A percentile compares a stretch with the other conserved stretches of the same genome.
Evolutionary conservation across 495 filamentous ascomycete genomes (phyloP).

Genomic region (Penicillium pulvis): DNA sequence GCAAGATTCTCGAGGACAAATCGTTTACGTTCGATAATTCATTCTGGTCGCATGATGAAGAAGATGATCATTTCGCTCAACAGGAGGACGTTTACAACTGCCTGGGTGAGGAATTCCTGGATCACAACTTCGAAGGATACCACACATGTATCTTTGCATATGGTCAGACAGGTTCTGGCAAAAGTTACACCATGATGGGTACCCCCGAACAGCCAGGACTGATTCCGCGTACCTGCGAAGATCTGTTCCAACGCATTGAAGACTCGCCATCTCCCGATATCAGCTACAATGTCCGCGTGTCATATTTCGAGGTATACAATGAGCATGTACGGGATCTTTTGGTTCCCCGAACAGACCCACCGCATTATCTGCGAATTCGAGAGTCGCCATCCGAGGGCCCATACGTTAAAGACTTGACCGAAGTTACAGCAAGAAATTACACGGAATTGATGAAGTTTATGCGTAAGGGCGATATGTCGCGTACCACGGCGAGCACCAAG

Average conservation of each 20-base stretch:
- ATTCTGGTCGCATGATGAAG: conserved; percentile 86
- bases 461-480: conserved; percentile 82
- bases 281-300: conserved; percentile 94
- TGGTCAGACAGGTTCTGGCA: conserved; percentile 95
- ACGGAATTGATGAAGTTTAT: conserved; percentile 86
- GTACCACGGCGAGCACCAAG: conserved; percentile 94
- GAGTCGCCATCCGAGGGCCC: conserved; percentile 94
- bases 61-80: conserved; percentile 74
- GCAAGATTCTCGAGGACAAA: conserved; percentile 82
- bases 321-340: conserved; percentile 97
- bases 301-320: conserved; percentile 99
- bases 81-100: conserved; percentile 95
- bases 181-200: conserved; percentile 99
- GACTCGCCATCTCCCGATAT: conserved; percentile 80
- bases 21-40: conserved; percentile 95
- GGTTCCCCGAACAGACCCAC: conserved; percentile 70
- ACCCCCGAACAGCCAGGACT: conserved; percentile 82
- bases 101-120: conserved; percentile 93
- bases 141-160: conserved; percentile 99
- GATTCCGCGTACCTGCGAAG: conserved; percentile 96
- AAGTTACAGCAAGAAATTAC: conserved; percentile 82
- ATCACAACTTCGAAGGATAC: conserved; percentile 99
- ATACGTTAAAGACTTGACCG: conserved; percentile 96
- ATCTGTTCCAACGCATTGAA: conserved; percentile 94
- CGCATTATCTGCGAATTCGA: conserved; percentile 95